Percentiles rank a stretch among this genome's conserved stretches.
phyloP scores from a whole-genome alignment of 2,329 filamentous ascomycete species.

The Diaporthe vexans region DNA sequence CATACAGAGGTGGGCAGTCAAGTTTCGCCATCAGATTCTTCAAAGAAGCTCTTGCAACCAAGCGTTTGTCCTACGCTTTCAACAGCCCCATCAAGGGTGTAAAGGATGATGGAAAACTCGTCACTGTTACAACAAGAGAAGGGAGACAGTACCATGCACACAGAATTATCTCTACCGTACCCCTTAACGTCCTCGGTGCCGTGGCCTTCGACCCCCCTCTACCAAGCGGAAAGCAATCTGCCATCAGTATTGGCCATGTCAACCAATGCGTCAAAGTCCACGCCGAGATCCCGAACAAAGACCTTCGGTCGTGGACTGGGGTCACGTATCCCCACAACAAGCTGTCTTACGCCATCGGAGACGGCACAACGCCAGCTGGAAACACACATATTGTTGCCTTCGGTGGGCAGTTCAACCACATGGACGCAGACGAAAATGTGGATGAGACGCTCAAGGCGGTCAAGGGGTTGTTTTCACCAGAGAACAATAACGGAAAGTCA shows the following conservation, averaged over 20 bases:
- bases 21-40: slow-evolving; percentile 6
- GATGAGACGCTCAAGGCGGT: not conserved
- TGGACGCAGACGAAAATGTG: not conserved
- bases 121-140: slow-evolving; percentile 2
- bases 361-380: slow-evolving; percentile 53
- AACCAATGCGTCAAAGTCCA: slow-evolving; percentile 20
- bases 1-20: not conserved
- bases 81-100: not conserved
- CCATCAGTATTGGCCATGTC: slow-evolving; percentile 36
- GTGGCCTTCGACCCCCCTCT: not conserved
- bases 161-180: not conserved
- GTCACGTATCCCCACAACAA: slow-evolving; percentile 58
- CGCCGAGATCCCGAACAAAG: slow-evolving; percentile 51
- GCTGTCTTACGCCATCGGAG: slow-evolving; percentile 58
- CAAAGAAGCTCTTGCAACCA: not conserved
- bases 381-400: slow-evolving; percentile 14
- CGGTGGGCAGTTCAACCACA: slow-evolving; percentile 7
- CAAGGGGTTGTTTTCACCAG: not conserved
- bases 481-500: not conserved
- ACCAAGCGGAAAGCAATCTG: slow-evolving; percentile 53
- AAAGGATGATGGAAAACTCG: not conserved
- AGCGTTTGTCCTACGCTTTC: not conserved
- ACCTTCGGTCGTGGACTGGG: slow-evolving; percentile 60
- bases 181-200: not conserved
- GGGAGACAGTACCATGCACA: not conserved